These are phyloP conservation scores for Mantamonas sphyraenae DNA, from an alignment of 78 protist genomes.

Conservation along the genomic window DNA sequence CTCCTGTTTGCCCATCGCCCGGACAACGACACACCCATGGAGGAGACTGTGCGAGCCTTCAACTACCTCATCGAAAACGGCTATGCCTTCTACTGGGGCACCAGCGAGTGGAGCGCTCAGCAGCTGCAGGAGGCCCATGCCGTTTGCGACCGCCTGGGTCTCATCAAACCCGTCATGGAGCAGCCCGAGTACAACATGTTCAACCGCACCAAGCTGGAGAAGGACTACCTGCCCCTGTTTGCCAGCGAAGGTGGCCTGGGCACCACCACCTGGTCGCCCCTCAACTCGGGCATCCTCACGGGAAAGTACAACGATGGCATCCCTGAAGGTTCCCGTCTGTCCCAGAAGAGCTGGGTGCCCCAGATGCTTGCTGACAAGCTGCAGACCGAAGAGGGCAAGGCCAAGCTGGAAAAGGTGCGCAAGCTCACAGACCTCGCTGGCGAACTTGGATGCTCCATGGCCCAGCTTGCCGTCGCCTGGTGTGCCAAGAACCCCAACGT, in stretches of 20 bases:
- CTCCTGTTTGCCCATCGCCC: not conserved
- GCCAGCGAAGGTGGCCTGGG: constrained; percentile 24
- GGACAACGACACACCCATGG: not conserved
- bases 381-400: constrained; percentile 16
- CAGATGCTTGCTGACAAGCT: not conserved
- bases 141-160: constrained; percentile 27
- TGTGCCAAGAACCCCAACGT: constrained; percentile 22
- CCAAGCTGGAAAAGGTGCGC: not conserved
- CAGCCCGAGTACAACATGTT: constrained; percentile 36
- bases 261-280: constrained; percentile 45
- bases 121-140: constrained; percentile 27
- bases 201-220: constrained; percentile 22
- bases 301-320: constrained; percentile 32
- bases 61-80: constrained; percentile 30
- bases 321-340: constrained; percentile 40
- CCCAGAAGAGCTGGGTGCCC: not conserved
- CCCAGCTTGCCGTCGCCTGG: constrained; percentile 51
- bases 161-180: constrained; percentile 30
- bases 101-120: constrained; percentile 34
- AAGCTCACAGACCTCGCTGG: constrained; percentile 17
- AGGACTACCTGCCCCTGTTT: constrained; percentile 31
- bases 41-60: constrained; percentile 12
- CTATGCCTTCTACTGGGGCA: constrained; percentile 49
- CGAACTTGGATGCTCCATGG: constrained; percentile 25
- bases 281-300: constrained; percentile 42